Conservation (phyloP, 495 filamentous ascomycete genomes). For the Sabuloglossum arenarium region DNA sequence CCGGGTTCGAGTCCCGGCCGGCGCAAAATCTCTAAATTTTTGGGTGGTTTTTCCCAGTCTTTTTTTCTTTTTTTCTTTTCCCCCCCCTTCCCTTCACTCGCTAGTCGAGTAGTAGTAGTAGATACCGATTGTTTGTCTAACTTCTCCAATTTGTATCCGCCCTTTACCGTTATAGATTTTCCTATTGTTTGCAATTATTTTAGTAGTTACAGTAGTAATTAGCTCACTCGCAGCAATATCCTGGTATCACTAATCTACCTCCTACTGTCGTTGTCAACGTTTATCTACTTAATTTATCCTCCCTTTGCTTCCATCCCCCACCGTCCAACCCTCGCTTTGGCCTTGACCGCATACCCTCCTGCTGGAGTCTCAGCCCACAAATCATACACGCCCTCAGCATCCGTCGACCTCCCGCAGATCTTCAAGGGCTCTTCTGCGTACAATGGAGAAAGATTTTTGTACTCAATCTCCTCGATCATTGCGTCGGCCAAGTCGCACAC, state of each 20-base stretch:
- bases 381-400: conserved; percentile 6
- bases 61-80: not conserved
- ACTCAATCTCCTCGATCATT: conserved; percentile 36
- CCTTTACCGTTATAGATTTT: too few relatives aligned
- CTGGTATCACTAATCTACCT: too few relatives aligned
- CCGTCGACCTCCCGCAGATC: conserved; percentile 14
- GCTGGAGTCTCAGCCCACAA: conserved; percentile 15
- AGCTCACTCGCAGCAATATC: too few relatives aligned
- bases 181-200: not conserved
- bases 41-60: too few relatives aligned
- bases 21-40: too few relatives aligned
- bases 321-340: conserved; percentile 7
- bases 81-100: not conserved
- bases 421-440: conserved; percentile 39
- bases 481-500: not conserved
- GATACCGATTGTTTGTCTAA: too few relatives aligned
- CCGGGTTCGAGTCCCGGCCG: conserved; percentile 8
- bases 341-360: conserved; percentile 14
- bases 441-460: conserved; percentile 65
- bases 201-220: too few relatives aligned
- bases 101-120: too few relatives aligned
- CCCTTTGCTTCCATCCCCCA: not conserved
- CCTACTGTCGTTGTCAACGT: not conserved
- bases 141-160: too few relatives aligned
- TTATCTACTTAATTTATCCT: not conserved